Base-by-base conservation (phyloP, 768 basidiomycete species). In the Collybia nuda region DNA sequence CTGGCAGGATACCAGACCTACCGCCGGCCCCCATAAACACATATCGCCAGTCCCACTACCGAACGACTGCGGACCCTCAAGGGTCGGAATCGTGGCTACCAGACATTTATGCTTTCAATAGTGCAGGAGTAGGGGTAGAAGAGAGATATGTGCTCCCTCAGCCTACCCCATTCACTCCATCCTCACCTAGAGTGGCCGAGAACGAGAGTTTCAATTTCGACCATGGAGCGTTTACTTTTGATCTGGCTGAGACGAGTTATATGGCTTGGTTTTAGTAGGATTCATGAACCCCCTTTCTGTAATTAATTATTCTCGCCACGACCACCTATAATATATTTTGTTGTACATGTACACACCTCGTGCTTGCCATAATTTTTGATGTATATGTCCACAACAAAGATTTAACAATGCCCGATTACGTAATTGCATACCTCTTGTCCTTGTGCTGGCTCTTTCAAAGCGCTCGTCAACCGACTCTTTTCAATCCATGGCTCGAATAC, bases 401-500 rank as follows among this genome's bases (percentile, higher is more conserved):
- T 32, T 32, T 32, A 9, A 9, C 14, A 32, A 32, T 5, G 32
- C 14, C 19, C 28, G 24, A 37, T 46, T 46, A 46, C 45, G 21
- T 46, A 46, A 46, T 24, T 9, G 12, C 22, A 46, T 35, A 22
- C 23, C 12, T 18, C 24, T 32, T 44, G 43, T 7, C 14, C 21
- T 18, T 18, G 12, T 49, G 28, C 55, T 59, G 58, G 58, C 58
- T 42, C 57, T 45, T 44, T 59, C 55, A 53, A 44, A 17, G 24
- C 58, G 51, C 18, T 55, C 58, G 39, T 54, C 56, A 39, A 57
- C 51, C 5, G 56, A 57, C 32, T 60, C 58, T 18, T 40, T 49
- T 22, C 48, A 53, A 35, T 49, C 48, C 47, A 88, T 90, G 86
- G 79, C 86, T 56, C 84, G 86, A 69, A 95, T 95, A 82, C 82